Evolutionary conservation across 805 yeast genomes (phyloP), one percentile per base, ranked within the genome.

Genomic region (Ogataea henricii): DNA sequence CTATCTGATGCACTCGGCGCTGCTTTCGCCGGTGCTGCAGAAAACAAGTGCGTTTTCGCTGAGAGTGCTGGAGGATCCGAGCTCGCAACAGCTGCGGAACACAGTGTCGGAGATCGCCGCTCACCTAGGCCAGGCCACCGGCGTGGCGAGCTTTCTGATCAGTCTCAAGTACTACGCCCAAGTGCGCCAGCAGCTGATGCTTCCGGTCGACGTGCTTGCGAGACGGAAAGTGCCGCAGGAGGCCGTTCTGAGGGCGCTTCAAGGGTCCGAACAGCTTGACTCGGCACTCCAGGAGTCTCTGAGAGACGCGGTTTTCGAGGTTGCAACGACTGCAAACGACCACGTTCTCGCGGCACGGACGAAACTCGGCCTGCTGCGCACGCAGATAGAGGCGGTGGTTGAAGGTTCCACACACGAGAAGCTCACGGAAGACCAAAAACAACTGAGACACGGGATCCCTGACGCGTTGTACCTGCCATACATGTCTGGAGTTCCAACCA

Each of bases 101-200:
- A 54, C 63, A 4, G 67, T 81, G 7, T 74, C 81, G 27, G 88
- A 85, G 51, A 76, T 84, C 8, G 77, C 82, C 9, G 94, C 95
- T 0, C 96, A 88, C 65, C 67, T 89, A 32, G 96, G 96, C 6
- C 95, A 89, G 63, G 87, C 94, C 1, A 78, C 85, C 0, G 83
- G 90, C 0, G 72, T 89, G 10, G 82, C 89, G 1, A 74, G 85
- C 2, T 72, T 79, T 65, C 71, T 89, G 12, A 68, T 85, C 43
- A 87, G 86, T 0, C 60, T 83, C 40, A 70, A 71, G 20, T 86
- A 75, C 64, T 83, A 81, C 62, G 83, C 87, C 0, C 61, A 65
- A 17, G 60, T 69, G 26, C 72, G 77, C 22, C 73, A 77, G 48
- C 76, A 72, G 37, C 72, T 86, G 12, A 73, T 81, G 27, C 64